These are phyloP conservation scores for Ceratobasidium sp. DNA, from an alignment of 1,284 basidiomycete species.

Conservation along the genomic window DNA sequence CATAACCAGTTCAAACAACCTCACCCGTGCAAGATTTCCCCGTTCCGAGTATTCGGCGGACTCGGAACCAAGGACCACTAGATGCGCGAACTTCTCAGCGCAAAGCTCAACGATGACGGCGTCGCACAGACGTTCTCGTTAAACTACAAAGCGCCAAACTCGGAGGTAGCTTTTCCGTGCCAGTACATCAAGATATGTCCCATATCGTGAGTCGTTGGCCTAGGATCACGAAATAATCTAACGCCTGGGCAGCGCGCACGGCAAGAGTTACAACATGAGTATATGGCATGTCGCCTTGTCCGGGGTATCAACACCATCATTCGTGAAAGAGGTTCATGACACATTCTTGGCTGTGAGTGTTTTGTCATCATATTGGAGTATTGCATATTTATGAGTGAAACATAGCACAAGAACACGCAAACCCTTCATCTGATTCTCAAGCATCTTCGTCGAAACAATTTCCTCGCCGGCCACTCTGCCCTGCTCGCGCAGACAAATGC, in stretches of 20 bases:
- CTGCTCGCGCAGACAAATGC: constrained; percentile 65
- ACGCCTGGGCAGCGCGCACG: constrained; percentile 60
- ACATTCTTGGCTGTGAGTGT: constrained; percentile 66
- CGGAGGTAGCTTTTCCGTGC: constrained; percentile 65
- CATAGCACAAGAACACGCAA: constrained; percentile 68
- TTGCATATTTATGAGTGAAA: neutral
- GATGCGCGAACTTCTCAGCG: constrained; percentile 53
- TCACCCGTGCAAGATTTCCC: constrained; percentile 83
- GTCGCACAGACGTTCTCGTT: constrained; percentile 68
- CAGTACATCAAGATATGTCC: constrained; percentile 76
- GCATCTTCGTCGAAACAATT: constrained; percentile 76
- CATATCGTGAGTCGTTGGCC: constrained; percentile 58
- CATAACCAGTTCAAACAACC: constrained; percentile 51
- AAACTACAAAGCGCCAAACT: constrained; percentile 58
- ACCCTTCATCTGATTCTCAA: constrained; percentile 76
- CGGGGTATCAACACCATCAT: constrained; percentile 62
- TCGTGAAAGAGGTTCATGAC: constrained; percentile 61
- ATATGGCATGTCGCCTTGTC: constrained; percentile 73
- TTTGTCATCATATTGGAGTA: too few species aligned
- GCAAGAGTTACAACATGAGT: constrained; percentile 73
- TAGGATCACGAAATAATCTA: neutral
- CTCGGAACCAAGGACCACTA: constrained; percentile 37
- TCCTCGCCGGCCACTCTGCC: constrained; percentile 69
- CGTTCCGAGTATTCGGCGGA: constrained; percentile 69
- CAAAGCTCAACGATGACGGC: constrained; percentile 68